These are phyloP conservation scores for Aspergillus amoenus DNA, from an alignment of 2,329 filamentous ascomycete genomes.

Conservation along the genomic window DNA sequence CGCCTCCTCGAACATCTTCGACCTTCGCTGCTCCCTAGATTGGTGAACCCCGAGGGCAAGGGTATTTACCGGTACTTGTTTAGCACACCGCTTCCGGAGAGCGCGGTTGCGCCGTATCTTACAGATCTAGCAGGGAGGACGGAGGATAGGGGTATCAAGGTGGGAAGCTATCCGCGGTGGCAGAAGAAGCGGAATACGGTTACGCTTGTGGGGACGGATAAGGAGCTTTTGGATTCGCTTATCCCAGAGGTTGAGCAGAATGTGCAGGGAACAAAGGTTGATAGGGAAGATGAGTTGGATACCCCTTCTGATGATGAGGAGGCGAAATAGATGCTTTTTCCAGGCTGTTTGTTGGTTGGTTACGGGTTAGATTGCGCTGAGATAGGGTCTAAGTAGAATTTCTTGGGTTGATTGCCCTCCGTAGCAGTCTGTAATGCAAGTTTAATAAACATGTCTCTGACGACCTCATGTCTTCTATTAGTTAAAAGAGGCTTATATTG, in stretches of 20 bases:
- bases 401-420: too few species aligned
- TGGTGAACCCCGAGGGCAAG: slow-evolving; percentile 78
- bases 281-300: slow-evolving; percentile 71
- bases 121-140: slow-evolving; percentile 75
- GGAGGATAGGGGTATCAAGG: slow-evolving; percentile 76
- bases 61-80: slow-evolving; percentile 77
- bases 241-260: slow-evolving; percentile 74
- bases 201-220: slow-evolving; percentile 77
- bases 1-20: slow-evolving; percentile 74
- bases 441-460: too few species aligned
- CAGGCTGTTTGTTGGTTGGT: too few species aligned
- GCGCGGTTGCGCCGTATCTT: slow-evolving; percentile 77
- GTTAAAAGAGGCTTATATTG: too few species aligned
- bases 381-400: too few species aligned
- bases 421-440: too few species aligned
- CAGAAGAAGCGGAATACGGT: slow-evolving; percentile 85
- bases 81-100: slow-evolving; percentile 85
- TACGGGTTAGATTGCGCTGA: too few species aligned
- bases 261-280: slow-evolving; percentile 70
- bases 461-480: too few species aligned
- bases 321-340: background rate
- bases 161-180: slow-evolving; percentile 94
- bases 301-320: slow-evolving; percentile 33
- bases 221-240: slow-evolving; percentile 73
- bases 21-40: slow-evolving; percentile 65